A percentile compares a stretch with the other conserved stretches of the same genome.
Conservation (phyloP, 371 early-diverging fungal species). For the Astathelohania contejeani region DNA sequence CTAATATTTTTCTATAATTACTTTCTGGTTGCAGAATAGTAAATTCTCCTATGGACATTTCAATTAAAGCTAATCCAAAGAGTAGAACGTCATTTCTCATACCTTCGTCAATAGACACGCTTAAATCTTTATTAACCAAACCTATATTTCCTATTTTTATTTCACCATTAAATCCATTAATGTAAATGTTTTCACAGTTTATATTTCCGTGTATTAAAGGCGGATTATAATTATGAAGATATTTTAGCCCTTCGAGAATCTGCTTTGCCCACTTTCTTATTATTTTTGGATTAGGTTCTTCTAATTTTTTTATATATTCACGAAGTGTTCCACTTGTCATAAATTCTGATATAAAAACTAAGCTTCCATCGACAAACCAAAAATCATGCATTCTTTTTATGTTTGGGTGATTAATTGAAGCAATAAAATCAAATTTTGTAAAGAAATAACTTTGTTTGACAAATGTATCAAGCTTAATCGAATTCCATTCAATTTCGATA, state of each 20-base stretch:
- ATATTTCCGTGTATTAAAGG: conserved; percentile 73
- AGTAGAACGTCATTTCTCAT: conserved; percentile 42
- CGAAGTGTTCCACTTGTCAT: conserved; percentile 69
- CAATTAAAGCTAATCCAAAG: conserved; percentile 38
- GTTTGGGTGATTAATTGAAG: conserved; percentile 64
- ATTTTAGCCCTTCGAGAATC: conserved; percentile 59
- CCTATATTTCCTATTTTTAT: conserved; percentile 81
- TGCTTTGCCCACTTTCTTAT: conserved; percentile 35
- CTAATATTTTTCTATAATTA: no score
- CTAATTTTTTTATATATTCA: conserved; percentile 54
- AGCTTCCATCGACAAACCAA: conserved; percentile 59
- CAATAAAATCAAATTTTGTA: conserved; percentile 55
- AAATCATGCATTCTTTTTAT: conserved; percentile 61
- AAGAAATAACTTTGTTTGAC: conserved; percentile 59
- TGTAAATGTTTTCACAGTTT: conserved; percentile 63
- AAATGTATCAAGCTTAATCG: conserved; percentile 55
- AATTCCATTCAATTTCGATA: conserved; percentile 76
- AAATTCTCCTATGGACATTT: conserved; percentile 39
- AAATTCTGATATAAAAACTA: conserved; percentile 71
- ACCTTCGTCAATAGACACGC: no score
- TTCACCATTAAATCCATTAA: conserved; percentile 68
- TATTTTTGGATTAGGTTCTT: conserved; percentile 47
- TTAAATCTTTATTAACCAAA: conserved; percentile 61
- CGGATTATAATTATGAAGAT: conserved; percentile 62
- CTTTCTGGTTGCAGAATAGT: no score